Evolutionary conservation across 257 asterid species (phyloP).

Genomic region (Gentiana macrophylla): DNA sequence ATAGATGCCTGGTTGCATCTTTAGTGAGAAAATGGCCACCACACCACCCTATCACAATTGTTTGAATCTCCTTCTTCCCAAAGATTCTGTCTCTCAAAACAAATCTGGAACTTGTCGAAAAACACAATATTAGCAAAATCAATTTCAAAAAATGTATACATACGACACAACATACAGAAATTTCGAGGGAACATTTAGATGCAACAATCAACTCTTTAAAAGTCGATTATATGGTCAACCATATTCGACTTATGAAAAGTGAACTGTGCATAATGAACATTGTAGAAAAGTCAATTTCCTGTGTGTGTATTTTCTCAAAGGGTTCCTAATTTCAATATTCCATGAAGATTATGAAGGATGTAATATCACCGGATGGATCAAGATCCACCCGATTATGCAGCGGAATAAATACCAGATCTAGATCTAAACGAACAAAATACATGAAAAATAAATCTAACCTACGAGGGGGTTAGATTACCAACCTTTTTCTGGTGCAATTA

Average conservation of each 20-base stretch:
- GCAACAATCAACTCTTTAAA: neutral
- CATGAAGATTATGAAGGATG: constrained; percentile 3
- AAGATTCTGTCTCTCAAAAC: constrained; percentile 46
- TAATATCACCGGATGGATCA: too few relatives aligned
- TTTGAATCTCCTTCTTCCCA: constrained; percentile 17
- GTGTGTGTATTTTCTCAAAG: constrained; percentile 3
- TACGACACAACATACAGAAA: too few relatives aligned
- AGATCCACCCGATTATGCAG: too few relatives aligned
- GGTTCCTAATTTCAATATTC: constrained; percentile 25
- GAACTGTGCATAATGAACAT: neutral
- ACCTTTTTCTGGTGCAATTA: too few relatives aligned
- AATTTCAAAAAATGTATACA: too few relatives aligned
- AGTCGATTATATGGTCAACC: neutral
- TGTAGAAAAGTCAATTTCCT: constrained; percentile 9
- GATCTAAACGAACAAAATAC: too few relatives aligned
- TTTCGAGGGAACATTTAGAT: too few relatives aligned
- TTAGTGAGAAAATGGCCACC: constrained; percentile 40
- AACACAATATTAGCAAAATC: too few relatives aligned
- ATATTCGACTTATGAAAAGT: neutral
- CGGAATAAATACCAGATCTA: too few relatives aligned
- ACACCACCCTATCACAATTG: constrained; percentile 15
- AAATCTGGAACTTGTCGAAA: constrained; percentile 17
- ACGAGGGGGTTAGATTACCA: too few relatives aligned
- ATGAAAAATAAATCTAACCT: too few relatives aligned
- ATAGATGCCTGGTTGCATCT: constrained; percentile 36